phyloP scores from a whole-genome alignment of 2,329 filamentous ascomycete genomes.

The Aspergillus melleus region DNA sequence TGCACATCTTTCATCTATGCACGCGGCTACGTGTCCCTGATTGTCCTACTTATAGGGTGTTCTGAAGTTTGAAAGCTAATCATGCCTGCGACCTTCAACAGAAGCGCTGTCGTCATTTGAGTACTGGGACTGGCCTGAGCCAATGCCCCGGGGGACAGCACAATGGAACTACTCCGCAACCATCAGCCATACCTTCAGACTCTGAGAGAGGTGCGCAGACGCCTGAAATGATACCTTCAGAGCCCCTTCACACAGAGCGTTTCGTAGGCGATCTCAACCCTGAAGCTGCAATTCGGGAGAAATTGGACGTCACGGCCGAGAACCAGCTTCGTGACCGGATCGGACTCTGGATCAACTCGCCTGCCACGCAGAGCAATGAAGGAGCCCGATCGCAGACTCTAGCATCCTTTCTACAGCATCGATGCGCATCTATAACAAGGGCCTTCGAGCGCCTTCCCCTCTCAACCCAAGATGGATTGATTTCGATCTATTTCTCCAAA shows the following conservation, averaged over 20 bases:
- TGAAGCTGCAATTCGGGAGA: constrained; percentile 40
- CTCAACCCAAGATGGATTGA: constrained; percentile 32
- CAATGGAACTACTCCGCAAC: background rate
- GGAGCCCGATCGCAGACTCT: constrained; percentile 7
- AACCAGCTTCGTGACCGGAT: constrained; percentile 30
- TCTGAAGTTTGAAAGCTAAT: background rate
- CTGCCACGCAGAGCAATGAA: constrained; percentile 13
- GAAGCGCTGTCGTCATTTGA: constrained; percentile 36
- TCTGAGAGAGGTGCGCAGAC: background rate
- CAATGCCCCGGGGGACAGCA: background rate
- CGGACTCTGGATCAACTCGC: constrained; percentile 35
- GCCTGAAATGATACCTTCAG: constrained; percentile 6
- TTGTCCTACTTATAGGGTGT: background rate
- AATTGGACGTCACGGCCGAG: constrained; percentile 23
- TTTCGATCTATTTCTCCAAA: constrained; percentile 38
- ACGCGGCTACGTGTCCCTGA: background rate
- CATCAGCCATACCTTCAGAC: background rate
- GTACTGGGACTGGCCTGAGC: constrained; percentile 4
- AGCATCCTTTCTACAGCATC: constrained; percentile 23
- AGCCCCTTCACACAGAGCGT: constrained; percentile 25
- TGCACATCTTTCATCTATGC: background rate
- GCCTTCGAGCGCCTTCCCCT: constrained; percentile 33
- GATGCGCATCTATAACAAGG: constrained; percentile 25
- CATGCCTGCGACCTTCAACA: constrained; percentile 10
- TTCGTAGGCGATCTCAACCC: constrained; percentile 45